Evolutionary conservation across 768 basidiomycete species (phyloP).

Genomic region (Tremella yokohamensis): DNA sequence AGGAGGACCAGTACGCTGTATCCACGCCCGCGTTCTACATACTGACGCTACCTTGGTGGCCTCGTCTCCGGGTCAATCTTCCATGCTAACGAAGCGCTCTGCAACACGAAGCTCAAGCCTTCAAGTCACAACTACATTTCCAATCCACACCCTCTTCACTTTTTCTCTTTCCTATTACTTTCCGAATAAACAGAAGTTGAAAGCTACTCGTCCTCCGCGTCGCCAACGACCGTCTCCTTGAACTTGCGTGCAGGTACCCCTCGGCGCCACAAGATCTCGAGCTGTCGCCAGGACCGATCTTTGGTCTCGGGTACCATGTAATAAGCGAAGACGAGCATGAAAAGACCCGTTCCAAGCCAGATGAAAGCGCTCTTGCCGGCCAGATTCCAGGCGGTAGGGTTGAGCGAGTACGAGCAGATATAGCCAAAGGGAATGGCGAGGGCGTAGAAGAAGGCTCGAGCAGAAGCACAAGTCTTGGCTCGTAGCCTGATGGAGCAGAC

Average conservation of each 20-base stretch:
- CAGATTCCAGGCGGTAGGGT: not conserved
- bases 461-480: conserved; percentile 3
- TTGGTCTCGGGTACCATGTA: conserved; percentile 6
- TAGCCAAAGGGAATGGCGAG: not conserved
- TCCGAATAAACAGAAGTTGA: no score
- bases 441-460: conserved; percentile 1
- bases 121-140: no score
- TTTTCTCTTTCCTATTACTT: no score
- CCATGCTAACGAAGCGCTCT: no score
- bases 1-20: no score
- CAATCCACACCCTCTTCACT: no score
- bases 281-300: not conserved
- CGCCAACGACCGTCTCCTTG: not conserved
- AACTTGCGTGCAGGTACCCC: conserved; percentile 1
- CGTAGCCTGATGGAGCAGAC: conserved; percentile 6
- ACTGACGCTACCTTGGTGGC: no score
- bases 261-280: conserved; percentile 2
- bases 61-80: no score
- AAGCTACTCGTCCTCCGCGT: no score
- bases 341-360: conserved; percentile 1
- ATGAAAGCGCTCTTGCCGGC: conserved; percentile 3
- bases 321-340: not conserved
- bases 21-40: no score
- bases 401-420: conserved; percentile 1
- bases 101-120: no score